Conservation (phyloP, 2,329 filamentous ascomycete species). For the Tolypocladium pustulatum region DNA sequence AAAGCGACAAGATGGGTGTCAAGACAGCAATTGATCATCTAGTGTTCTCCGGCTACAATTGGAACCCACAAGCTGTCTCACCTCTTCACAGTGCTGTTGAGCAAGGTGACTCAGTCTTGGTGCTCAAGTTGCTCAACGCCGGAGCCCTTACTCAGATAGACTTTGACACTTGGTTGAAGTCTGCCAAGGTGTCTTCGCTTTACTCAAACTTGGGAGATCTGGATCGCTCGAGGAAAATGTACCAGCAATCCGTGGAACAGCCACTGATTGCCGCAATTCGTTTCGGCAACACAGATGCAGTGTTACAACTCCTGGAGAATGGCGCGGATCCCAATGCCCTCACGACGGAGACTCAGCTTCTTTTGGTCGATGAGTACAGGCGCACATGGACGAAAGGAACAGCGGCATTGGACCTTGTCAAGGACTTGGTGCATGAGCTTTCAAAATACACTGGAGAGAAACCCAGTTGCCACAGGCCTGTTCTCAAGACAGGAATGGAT, state of each 20-base stretch:
- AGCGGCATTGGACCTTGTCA: constrained; percentile 52
- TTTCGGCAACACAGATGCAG: constrained; percentile 29
- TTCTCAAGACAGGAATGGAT: constrained; percentile 24
- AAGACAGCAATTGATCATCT: constrained; percentile 59
- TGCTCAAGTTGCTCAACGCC: constrained; percentile 49
- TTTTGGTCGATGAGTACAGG: constrained; percentile 21
- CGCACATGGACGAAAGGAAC: constrained; percentile 26
- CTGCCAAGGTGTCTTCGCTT: constrained; percentile 34
- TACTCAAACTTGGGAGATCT: constrained; percentile 23
- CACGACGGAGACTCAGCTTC: constrained; percentile 24
- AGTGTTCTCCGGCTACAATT: constrained; percentile 25
- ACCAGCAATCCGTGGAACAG: constrained; percentile 41
- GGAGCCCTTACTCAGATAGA: constrained; percentile 51
- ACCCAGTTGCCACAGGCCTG: background rate
- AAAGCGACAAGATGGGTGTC: constrained; percentile 49
- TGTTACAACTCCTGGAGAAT: constrained; percentile 46
- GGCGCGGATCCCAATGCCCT: constrained; percentile 58
- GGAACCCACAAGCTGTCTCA: constrained; percentile 25
- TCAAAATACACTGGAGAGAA: constrained; percentile 26
- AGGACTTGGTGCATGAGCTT: constrained; percentile 38
- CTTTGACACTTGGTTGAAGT: constrained; percentile 54
- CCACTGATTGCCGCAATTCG: constrained; percentile 55
- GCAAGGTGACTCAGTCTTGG: constrained; percentile 39
- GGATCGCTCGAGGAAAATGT: constrained; percentile 39
- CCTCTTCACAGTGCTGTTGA: constrained; percentile 51